Conservation (phyloP, 345 rosid species). For the Bruguiera parviflora region DNA sequence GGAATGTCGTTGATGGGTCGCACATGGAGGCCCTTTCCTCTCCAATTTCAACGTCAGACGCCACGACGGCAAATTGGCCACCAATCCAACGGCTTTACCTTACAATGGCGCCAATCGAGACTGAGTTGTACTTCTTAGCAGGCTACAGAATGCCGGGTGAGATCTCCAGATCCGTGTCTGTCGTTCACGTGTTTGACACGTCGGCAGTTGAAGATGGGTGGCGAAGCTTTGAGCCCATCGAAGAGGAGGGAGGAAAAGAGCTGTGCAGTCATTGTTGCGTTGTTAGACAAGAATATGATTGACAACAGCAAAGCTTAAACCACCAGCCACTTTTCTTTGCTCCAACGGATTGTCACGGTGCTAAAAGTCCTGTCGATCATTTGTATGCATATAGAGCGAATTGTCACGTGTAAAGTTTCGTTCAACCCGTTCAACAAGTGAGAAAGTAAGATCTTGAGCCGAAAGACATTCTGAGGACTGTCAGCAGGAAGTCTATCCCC, state of each 20-base stretch:
- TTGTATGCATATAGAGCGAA: no score
- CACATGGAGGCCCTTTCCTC: conserved; percentile 19
- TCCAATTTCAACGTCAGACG: conserved; percentile 15
- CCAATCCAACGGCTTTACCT: conserved; percentile 21
- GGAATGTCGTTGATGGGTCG: conserved; percentile 49
- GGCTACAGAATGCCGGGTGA: conserved; percentile 34
- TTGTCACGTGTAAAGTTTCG: no score
- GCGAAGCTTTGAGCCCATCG: conserved; percentile 38
- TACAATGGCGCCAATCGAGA: conserved; percentile 32
- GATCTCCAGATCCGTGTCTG: conserved; percentile 11
- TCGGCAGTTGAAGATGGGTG: conserved; percentile 19
- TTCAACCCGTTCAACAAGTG: no score
- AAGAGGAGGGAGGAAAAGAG: conserved; percentile 37
- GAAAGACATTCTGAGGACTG: no score
- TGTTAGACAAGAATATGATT: not conserved
- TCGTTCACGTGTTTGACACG: conserved; percentile 36
- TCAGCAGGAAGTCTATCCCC: no score
- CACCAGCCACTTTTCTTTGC: no score
- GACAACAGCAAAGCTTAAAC: no score
- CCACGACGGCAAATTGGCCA: conserved; percentile 17
- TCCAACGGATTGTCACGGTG: no score
- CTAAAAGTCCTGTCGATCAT: no score
- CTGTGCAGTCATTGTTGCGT: conserved; percentile 40
- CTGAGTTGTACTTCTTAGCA: conserved; percentile 28
- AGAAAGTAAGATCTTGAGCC: no score